Evolutionary conservation across 2,329 filamentous ascomycete species (phyloP).

Genomic region (Fusarium falciforme): DNA sequence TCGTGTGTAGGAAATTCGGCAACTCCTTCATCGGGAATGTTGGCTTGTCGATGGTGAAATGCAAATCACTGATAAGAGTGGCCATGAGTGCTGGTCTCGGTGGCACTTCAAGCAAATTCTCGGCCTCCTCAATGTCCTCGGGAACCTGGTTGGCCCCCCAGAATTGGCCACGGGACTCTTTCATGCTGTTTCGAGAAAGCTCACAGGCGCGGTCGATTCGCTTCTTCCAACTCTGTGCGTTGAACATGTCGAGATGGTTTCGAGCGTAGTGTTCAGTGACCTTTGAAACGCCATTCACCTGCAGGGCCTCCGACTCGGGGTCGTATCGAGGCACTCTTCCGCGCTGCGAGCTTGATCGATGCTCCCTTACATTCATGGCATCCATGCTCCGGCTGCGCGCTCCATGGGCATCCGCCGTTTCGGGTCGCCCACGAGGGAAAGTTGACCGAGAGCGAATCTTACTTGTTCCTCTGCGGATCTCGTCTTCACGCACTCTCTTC

Average conservation of each 20-base stretch:
- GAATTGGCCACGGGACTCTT: constrained; percentile 81
- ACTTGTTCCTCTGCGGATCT: constrained; percentile 64
- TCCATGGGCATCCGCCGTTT: constrained; percentile 49
- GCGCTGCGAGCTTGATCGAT: constrained; percentile 45
- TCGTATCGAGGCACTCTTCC: constrained; percentile 76
- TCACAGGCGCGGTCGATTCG: constrained; percentile 83
- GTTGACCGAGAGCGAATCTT: constrained; percentile 68
- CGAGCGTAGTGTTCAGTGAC: constrained; percentile 82
- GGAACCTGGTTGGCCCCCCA: constrained; percentile 85
- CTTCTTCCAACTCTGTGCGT: constrained; percentile 91
- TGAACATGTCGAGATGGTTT: constrained; percentile 79
- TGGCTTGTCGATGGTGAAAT: constrained; percentile 89
- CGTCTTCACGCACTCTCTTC: constrained; percentile 83
- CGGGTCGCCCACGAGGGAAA: constrained; percentile 52
- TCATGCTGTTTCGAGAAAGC: constrained; percentile 78
- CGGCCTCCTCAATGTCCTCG: constrained; percentile 83
- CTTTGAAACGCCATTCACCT: constrained; percentile 77
- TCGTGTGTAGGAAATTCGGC: constrained; percentile 84
- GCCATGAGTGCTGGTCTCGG: constrained; percentile 86
- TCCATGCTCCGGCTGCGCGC: constrained; percentile 69
- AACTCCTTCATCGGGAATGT: constrained; percentile 87
- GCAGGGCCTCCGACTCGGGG: constrained; percentile 74
- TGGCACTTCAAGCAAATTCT: constrained; percentile 87
- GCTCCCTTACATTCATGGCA: constrained; percentile 48
- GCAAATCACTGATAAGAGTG: constrained; percentile 83